Evolutionary conservation across 495 filamentous ascomycete genomes (phyloP).

Genomic region (Aspergillus funiculosus): DNA sequence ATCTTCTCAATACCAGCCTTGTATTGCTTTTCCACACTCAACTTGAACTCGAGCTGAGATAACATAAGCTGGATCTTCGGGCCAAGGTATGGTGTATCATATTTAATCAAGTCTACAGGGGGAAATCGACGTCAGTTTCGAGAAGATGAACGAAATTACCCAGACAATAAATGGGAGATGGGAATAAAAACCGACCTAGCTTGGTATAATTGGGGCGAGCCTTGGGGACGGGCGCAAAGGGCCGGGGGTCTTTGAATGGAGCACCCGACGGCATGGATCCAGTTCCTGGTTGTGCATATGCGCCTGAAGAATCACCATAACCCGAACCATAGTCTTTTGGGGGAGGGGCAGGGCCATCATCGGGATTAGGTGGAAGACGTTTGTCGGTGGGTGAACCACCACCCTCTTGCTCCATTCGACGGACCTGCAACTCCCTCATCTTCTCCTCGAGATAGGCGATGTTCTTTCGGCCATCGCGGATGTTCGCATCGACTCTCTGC

Average conservation of each 20-base stretch:
- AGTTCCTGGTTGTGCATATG: slow-evolving; percentile 51
- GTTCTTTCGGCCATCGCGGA: slow-evolving; percentile 87
- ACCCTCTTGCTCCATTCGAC: slow-evolving; percentile 55
- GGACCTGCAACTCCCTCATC: slow-evolving; percentile 81
- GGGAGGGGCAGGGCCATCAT: slow-evolving; percentile 49
- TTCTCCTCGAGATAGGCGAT: slow-evolving; percentile 90
- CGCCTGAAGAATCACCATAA: slow-evolving; percentile 49
- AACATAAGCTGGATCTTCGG: slow-evolving; percentile 99
- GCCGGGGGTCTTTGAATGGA: slow-evolving; percentile 71
- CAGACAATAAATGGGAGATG: too few species aligned
- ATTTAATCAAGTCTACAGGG: slow-evolving; percentile 88
- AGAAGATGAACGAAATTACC: too few species aligned
- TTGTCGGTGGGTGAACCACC: slow-evolving; percentile 37
- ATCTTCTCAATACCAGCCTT: slow-evolving; percentile 99
- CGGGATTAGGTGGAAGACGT: slow-evolving; percentile 28
- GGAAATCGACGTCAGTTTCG: slow-evolving; percentile 2
- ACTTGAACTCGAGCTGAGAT: slow-evolving; percentile 96
- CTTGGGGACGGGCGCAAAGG: slow-evolving; percentile 63
- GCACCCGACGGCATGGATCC: slow-evolving; percentile 78
- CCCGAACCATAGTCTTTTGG: slow-evolving; percentile 59
- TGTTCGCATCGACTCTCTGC: slow-evolving; percentile 81
- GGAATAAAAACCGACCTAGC: slow-evolving; percentile 71
- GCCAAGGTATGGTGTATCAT: slow-evolving; percentile 90
- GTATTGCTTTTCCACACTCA: slow-evolving; percentile 98
- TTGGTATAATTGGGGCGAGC: slow-evolving; percentile 87